phyloP scores from a whole-genome alignment of 768 basidiomycete species.

The Boletus eberwhitei region DNA sequence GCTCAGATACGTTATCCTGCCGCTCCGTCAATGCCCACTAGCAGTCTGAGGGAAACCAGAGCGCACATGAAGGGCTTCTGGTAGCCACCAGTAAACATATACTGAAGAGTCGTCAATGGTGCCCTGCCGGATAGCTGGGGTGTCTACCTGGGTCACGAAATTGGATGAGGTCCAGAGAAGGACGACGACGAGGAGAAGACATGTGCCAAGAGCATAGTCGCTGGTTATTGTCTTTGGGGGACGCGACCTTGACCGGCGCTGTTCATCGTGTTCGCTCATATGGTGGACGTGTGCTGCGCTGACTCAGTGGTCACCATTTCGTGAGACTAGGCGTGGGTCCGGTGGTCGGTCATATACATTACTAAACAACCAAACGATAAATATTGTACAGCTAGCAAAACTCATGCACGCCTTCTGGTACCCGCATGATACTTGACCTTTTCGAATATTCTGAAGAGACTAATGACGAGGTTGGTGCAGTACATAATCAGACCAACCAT shows the following conservation, averaged over 20 bases:
- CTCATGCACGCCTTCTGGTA: constrained; percentile 23
- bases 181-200: constrained; percentile 70
- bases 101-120: constrained; percentile 29
- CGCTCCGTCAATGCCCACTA: constrained; percentile 1
- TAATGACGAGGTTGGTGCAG: constrained; percentile 81
- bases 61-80: constrained; percentile 87
- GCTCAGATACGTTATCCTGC: constrained; percentile 84
- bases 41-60: not conserved
- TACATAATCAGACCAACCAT: constrained; percentile 76
- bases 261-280: constrained; percentile 22
- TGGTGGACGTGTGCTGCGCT: not conserved
- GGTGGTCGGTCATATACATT: not conserved
- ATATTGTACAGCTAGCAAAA: not conserved
- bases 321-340: constrained; percentile 3
- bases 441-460: constrained; percentile 82
- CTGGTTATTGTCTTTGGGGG: constrained; percentile 12
- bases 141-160: constrained; percentile 75
- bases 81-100: constrained; percentile 63
- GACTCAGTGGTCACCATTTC: not conserved
- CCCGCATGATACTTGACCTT: constrained; percentile 76
- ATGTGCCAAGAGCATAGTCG: constrained; percentile 58
- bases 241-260: constrained; percentile 7
- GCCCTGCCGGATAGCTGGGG: not conserved
- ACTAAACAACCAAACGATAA: not conserved
- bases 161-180: constrained; percentile 86